A percentile compares a stretch with the other conserved stretches of the same genome.
Conservation (phyloP, 2,329 filamentous ascomycete genomes). For the Aureobasidium lini region DNA sequence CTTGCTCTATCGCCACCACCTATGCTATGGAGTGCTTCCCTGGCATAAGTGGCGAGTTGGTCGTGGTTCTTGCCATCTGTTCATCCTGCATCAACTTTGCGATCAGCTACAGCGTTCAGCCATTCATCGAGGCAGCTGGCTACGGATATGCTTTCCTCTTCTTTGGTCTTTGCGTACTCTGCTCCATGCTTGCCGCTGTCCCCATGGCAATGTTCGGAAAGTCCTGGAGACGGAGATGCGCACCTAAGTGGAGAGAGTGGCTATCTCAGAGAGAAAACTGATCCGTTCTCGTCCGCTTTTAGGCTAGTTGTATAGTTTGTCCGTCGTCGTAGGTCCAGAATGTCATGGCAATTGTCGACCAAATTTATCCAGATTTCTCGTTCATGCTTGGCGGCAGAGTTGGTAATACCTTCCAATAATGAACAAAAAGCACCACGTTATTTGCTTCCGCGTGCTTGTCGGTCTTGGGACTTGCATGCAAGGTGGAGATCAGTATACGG, state of each 20-base stretch:
- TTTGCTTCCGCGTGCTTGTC: neutral
- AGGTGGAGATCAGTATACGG: neutral
- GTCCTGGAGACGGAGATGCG: constrained; percentile 24
- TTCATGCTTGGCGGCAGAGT: neutral
- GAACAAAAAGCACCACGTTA: neutral
- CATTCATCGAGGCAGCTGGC: constrained; percentile 31
- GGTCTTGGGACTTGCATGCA: neutral
- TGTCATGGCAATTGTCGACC: neutral
- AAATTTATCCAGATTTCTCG: neutral
- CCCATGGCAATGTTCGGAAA: constrained; percentile 30
- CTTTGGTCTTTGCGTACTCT: constrained; percentile 28
- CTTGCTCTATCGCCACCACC: constrained; percentile 33
- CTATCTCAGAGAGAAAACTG: constrained; percentile 12
- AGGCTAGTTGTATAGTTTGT: neutral
- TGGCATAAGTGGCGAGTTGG: constrained; percentile 20
- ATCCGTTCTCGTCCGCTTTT: constrained; percentile 1
- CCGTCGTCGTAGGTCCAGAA: neutral
- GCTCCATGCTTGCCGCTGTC: constrained; percentile 21
- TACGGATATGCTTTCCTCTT: constrained; percentile 29
- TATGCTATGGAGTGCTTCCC: constrained; percentile 38
- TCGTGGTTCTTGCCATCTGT: constrained; percentile 24
- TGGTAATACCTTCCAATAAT: neutral
- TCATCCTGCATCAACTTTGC: constrained; percentile 31
- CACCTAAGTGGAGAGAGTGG: constrained; percentile 16
- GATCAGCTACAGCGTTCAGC: constrained; percentile 33